Evolutionary conservation across 257 asterid species (phyloP).

Genomic region (Prunella vulgaris): DNA sequence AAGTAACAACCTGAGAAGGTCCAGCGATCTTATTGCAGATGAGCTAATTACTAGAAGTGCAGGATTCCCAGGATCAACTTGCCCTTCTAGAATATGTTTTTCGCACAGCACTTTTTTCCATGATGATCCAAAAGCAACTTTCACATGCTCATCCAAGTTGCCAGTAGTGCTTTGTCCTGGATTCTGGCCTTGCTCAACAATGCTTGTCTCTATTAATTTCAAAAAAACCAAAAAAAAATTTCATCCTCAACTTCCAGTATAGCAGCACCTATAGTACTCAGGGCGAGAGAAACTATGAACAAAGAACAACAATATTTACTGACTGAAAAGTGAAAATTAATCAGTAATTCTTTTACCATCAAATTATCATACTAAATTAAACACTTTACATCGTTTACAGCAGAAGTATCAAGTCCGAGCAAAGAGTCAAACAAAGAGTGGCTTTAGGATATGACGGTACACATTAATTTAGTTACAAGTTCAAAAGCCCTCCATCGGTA

Average conservation of each 20-base stretch:
- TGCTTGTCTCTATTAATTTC: slow-evolving; percentile 43
- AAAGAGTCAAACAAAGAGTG: background rate
- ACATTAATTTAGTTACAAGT: background rate
- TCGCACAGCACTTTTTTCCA: slow-evolving; percentile 66
- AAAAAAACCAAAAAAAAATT: too few relatives aligned
- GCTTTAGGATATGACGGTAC: background rate
- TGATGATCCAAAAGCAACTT: slow-evolving; percentile 68
- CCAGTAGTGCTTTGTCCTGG: slow-evolving; percentile 27
- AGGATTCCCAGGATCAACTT: slow-evolving; percentile 76
- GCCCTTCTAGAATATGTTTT: slow-evolving; percentile 51
- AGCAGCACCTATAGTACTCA: background rate
- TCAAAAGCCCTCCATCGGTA: background rate
- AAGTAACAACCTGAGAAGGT: slow-evolving; percentile 67
- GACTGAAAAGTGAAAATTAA: background rate
- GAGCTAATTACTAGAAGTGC: slow-evolving; percentile 74
- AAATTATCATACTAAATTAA: background rate
- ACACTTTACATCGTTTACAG: background rate
- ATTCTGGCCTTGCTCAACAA: slow-evolving; percentile 50
- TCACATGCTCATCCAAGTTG: slow-evolving; percentile 55
- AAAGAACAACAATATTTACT: background rate
- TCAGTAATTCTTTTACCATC: slow-evolving; percentile 2
- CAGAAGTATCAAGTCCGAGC: background rate
- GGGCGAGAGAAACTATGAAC: background rate
- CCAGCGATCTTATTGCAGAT: slow-evolving; percentile 79
- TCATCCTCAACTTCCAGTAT: slow-evolving; percentile 9